phyloP scores from a whole-genome alignment of 441 rosid genomes.

The Arabidopsis hybrid region DNA sequence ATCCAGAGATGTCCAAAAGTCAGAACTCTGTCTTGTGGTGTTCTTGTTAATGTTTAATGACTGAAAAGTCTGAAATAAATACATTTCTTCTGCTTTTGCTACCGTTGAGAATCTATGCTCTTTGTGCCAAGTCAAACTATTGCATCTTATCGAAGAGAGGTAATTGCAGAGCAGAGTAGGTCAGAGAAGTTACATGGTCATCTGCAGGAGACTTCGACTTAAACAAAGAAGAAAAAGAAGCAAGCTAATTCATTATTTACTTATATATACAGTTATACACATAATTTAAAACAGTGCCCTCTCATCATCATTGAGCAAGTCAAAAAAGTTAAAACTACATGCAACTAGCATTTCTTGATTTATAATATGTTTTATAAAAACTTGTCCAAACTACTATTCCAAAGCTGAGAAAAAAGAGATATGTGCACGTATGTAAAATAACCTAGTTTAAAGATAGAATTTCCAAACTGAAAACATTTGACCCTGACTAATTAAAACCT shows the following conservation, averaged over 20 bases:
- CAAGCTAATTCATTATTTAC: not conserved
- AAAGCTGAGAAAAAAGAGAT: slow-evolving; percentile 2
- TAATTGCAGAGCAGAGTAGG: not conserved
- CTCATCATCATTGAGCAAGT: slow-evolving; percentile 16
- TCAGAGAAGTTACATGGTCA: slow-evolving; percentile 2
- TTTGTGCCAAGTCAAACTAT: slow-evolving; percentile 3
- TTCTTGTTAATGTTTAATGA: not conserved
- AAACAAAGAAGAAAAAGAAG: not conserved
- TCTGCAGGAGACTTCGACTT: not conserved
- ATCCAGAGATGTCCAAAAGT: not conserved
- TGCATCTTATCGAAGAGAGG: slow-evolving; percentile 1
- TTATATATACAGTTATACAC: not conserved
- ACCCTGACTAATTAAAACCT: slow-evolving; percentile 22
- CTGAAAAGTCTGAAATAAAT: not conserved
- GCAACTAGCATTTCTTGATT: slow-evolving; percentile 26
- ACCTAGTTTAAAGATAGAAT: not conserved
- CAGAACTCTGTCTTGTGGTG: not conserved
- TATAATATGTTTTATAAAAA: slow-evolving; percentile 4
- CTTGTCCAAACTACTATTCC: slow-evolving; percentile 8
- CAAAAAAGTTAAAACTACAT: slow-evolving; percentile 28
- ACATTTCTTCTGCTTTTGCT: not conserved
- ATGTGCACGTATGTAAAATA: slow-evolving; percentile 21
- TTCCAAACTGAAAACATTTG: not conserved
- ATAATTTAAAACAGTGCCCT: not conserved
- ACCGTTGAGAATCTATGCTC: not conserved